Evolutionary conservation across 2,329 filamentous ascomycete species (phyloP), one percentile per base, ranked within the genome.

Genomic region (Aspergillus sergii): DNA sequence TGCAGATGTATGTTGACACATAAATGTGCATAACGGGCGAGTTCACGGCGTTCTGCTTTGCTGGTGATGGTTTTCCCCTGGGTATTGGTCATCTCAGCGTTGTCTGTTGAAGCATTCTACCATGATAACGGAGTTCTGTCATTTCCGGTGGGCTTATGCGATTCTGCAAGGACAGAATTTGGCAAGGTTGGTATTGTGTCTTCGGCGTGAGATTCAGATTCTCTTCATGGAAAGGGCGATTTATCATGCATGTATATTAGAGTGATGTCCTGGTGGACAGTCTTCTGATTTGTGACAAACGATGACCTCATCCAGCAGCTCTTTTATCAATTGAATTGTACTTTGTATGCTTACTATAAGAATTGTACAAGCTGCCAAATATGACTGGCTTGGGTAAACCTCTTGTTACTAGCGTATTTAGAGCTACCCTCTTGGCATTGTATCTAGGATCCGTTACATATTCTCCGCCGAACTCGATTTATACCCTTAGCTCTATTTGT

Each of bases 11-110:
- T 55, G 26, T 48, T 41, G 54, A 62, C 41, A 32, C 56, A 46
- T 46, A 58, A 39, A 51, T 32, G 51, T 61, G 58, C 57, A 56
- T 45, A 30, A 34, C 36, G 56, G 56, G 56, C 57, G 19, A 58
- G 28, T 45, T 58, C 45, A 56, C 32, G 63, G 62, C 62, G 65
- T 63, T 64, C 34, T 59, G 36, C 45, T 57, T 48, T 53, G 39
- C 46, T 50, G 36, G 45, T 28, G 51, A 54, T 58, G 16, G 19
- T 56, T 46, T 43, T 57, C 51, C 32, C 55, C 28, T 34, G 19
- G 56, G 63, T 54, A 65, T 65, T 28, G 57, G 57, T 45, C 28
- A 53, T 50, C 39, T 28, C 57, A 64, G 61, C 61, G 50, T 63
- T 60, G 61, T 63, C 48, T 34, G 41, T 50, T 57, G 57, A 48